Evolutionary conservation across 192 early-diverging fungal species (phyloP).

Genomic region (Coemansia sp.): DNA sequence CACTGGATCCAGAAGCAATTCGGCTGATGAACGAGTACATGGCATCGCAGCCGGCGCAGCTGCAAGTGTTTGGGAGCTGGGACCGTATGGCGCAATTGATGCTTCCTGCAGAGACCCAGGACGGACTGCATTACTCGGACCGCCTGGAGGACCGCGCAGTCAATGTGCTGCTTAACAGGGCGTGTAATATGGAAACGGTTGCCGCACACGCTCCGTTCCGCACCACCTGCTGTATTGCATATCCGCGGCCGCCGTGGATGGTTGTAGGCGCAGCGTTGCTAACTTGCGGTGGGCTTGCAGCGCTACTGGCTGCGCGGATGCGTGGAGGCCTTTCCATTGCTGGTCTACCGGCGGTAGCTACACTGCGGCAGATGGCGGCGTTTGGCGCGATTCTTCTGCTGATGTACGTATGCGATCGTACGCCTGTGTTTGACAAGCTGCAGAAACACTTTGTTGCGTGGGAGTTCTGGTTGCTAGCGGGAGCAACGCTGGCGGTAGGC

Average conservation of each 20-base stretch:
- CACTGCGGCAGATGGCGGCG: constrained; percentile 54
- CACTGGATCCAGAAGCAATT: constrained; percentile 53
- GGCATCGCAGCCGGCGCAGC: constrained; percentile 5
- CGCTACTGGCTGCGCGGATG: constrained; percentile 3
- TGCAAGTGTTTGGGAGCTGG: constrained; percentile 60
- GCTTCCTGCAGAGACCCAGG: constrained; percentile 51
- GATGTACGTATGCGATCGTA: constrained; percentile 71
- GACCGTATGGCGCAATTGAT: constrained; percentile 41
- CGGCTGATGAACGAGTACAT: constrained; percentile 61
- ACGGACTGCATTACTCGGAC: constrained; percentile 70
- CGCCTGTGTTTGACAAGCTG: constrained; percentile 65
- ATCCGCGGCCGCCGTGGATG: constrained; percentile 54
- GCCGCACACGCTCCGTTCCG: constrained; percentile 49
- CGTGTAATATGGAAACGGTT: constrained; percentile 59
- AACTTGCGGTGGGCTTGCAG: constrained; percentile 24
- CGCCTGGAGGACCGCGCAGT: constrained; percentile 55
- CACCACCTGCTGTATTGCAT: constrained; percentile 63
- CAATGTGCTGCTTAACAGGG: constrained; percentile 62
- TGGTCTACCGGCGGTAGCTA: constrained; percentile 33
- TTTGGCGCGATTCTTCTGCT: constrained; percentile 59
- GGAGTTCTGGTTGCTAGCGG: constrained; percentile 55
- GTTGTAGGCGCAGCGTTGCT: constrained; percentile 33
- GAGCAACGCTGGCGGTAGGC: constrained; percentile 49
- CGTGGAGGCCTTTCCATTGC: neutral
- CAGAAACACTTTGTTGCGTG: constrained; percentile 59